These are phyloP conservation scores for Eutrema japonicum DNA, from an alignment of 345 rosid genomes.

Conservation along the genomic window DNA sequence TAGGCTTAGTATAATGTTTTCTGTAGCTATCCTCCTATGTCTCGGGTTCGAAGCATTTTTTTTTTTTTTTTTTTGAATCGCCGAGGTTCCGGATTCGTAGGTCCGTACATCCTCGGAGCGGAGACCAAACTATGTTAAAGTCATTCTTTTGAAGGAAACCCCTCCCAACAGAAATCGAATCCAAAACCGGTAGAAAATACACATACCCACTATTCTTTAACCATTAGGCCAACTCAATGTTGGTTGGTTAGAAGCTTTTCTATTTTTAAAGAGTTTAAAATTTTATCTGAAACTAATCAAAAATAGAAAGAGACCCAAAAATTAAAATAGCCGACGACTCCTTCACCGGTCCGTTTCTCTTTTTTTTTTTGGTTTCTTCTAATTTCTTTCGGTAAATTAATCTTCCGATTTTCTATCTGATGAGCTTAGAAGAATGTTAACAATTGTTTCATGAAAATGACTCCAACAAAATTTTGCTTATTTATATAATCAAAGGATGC, in stretches of 20 bases:
- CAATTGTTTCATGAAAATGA: neutral
- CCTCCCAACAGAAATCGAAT: too few species aligned
- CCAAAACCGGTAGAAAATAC: too few species aligned
- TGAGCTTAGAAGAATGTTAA: conserved; percentile 10
- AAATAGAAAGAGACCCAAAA: neutral
- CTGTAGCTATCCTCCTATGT: neutral
- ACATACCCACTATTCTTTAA: too few species aligned
- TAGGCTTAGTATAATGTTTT: too few species aligned
- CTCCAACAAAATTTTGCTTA: neutral
- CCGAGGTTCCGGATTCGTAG: too few species aligned
- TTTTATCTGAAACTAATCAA: neutral
- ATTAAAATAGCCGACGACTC: conserved; percentile 13
- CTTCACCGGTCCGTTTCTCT: conserved; percentile 9
- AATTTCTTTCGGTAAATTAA: neutral
- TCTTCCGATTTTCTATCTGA: neutral
- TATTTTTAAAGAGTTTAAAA: neutral
- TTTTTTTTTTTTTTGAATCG: too few species aligned
- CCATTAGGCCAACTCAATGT: too few species aligned
- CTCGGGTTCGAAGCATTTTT: too few species aligned
- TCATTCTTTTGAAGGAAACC: too few species aligned
- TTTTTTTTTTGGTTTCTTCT: neutral
- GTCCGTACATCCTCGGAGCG: too few species aligned
- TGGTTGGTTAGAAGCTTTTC: conserved; percentile 25
- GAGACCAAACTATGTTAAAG: too few species aligned
- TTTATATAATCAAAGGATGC: neutral